A percentile compares a stretch with the other conserved stretches of the same genome.
Evolutionary conservation across 768 basidiomycete species (phyloP).

Genomic region (Mycena olivaceomarginata): DNA sequence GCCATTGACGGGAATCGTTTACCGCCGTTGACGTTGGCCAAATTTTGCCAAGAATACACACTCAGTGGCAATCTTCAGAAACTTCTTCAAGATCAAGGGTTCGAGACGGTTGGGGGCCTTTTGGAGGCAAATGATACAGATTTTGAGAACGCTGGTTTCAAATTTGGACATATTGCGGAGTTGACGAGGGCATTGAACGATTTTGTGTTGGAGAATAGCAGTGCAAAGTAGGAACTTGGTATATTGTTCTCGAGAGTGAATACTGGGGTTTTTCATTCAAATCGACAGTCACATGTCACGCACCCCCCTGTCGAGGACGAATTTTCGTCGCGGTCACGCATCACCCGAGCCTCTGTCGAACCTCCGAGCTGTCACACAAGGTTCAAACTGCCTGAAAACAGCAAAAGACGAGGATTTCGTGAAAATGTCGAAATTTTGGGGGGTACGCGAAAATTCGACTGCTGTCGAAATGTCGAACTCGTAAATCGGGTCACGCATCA

Average conservation of each 20-base stretch:
- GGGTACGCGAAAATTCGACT: no score
- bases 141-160: slow-evolving; percentile 15
- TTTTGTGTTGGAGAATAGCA: not conserved
- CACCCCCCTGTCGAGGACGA: no score
- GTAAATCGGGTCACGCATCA: no score
- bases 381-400: no score
- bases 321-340: no score
- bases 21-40: not conserved
- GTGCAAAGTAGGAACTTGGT: slow-evolving; percentile 6
- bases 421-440: no score
- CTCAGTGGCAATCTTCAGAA: not conserved
- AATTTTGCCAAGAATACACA: not conserved
- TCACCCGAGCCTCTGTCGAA: no score
- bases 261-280: no score
- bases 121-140: not conserved
- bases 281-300: no score
- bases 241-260: not conserved
- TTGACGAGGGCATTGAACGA: not conserved
- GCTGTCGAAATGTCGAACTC: no score
- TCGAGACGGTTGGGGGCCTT: slow-evolving; percentile 11
- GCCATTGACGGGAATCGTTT: not conserved
- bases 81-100: slow-evolving; percentile 16
- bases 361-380: no score
- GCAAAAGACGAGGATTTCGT: no score
- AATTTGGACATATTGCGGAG: slow-evolving; percentile 7